Evolutionary conservation across 768 basidiomycete species (phyloP), one percentile per base, ranked within the genome.

Genomic region (Serpula lacrymans): DNA sequence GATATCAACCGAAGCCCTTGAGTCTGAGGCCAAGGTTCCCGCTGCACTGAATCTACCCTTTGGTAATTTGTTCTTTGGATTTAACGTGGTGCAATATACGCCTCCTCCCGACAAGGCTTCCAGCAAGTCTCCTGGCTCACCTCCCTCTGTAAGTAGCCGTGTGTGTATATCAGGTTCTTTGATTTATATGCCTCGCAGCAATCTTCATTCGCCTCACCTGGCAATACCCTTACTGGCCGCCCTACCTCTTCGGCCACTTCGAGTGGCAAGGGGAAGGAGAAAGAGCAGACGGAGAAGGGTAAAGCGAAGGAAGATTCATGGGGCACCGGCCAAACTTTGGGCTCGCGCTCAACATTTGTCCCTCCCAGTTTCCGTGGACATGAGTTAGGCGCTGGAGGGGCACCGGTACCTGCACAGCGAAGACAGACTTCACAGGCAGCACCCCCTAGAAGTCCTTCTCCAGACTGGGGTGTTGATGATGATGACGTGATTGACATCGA

Each of bases 61-160:
- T 48, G 96, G 96, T 10, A 86, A 96, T 50, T 71, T 99, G 14
- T 99, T 99, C 72, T 98, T 99, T 55, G 96, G 96, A 8, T 99
- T 85, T 68, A 86, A 88, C 45, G 77, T 88, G 42, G 68, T 78
- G 2, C 71, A 85, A 1, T 89, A 88, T 56, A 70, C 64, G 3
- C 78, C 80, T 6, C 75, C 81, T 4, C 57, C 66, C 31, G 50
- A 45, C 4, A 42, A 43, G n/a, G 12, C 58, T 24, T 42, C 66
- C 22, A 45, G 23, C 12, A n/a, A n/a, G n/a, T 42, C 57, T 48
- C 37, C 68, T 34, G 26, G 62, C 54, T 45, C 65, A 52, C 46
- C 60, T 36, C 42, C 58, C 22, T 43, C 64, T 16, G 53, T 69
- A 33, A 52, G 67, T 59, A n/a, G n/a, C n/a, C n/a, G 58, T 65